Evolutionary conservation across 768 basidiomycete genomes (phyloP), one percentile per base, ranked within the genome.

Genomic region (Leccinum pellstonianum): DNA sequence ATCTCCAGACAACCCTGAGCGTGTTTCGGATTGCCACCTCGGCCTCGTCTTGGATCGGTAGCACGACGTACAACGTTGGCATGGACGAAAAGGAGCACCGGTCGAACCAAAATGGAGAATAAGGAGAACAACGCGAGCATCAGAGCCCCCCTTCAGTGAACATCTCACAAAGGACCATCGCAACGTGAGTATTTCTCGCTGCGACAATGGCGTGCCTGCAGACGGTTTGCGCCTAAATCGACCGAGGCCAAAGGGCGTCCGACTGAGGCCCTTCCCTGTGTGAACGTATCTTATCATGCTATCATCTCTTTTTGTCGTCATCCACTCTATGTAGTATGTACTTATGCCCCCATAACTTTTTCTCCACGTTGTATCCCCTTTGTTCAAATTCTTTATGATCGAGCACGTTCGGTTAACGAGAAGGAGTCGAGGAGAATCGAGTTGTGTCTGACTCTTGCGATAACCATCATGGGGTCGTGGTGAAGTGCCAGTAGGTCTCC

Each of bases 1-100:
- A 58, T 68, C 63, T 15, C 71, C 73, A 23, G 66, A 68, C 63
- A 77, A 76, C 55, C 70, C 62, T 38, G 70, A 59, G 27, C 70
- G 61, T 60, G 59, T 60, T 17, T 14, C 56, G 66, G 58, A 52
- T 70, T 64, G 14, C 64, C 67, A 3, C 52, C 75, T 5, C 82
- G 85, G 10, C 80, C 86, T 15, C 77, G 82, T 25, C 82, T 85
- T 50, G 79, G 75, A 3, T 86, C 85, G 0, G 79, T 76, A n/a
- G 77, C 82, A 0, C 77, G 86, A 12, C 78, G 87, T n/a, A 77
- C 76, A 0, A 81, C 82, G 0, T 76, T 84, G 1, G 88, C 87
- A 2, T 85, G 82, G 85, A 74, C 84, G 46, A 90, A 90, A 75
- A 82, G 84, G 37, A 83, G 80, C 64, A 77, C 74, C 0, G 81